phyloP scores from a whole-genome alignment of 2,329 filamentous ascomycete genomes.

The Colletotrichum filicis region DNA sequence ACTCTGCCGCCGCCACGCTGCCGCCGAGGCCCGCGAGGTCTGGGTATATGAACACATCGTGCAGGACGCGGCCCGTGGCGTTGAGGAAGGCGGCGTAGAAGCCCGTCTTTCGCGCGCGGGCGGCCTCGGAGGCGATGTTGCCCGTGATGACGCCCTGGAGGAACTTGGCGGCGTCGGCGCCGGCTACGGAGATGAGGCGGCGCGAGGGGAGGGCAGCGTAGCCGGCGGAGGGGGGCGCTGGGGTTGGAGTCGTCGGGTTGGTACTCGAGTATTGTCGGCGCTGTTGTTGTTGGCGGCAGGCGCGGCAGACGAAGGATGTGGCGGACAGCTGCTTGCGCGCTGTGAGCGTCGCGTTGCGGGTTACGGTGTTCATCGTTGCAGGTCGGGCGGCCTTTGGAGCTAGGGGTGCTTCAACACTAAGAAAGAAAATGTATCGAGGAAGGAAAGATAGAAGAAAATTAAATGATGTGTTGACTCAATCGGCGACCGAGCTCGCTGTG shows the following conservation, averaged over 20 bases:
- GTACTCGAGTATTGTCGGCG: constrained; percentile 41
- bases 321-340: constrained; percentile 24
- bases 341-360: constrained; percentile 14
- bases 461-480: not conserved
- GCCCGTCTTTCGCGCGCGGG: constrained; percentile 55
- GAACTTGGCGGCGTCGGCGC: constrained; percentile 83
- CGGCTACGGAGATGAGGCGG: constrained; percentile 81
- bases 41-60: constrained; percentile 92
- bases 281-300: constrained; percentile 42
- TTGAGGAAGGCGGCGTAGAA: constrained; percentile 90
- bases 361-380: constrained; percentile 14
- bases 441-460: no score
- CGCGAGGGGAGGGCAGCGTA: constrained; percentile 75
- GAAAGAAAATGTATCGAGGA: not conserved
- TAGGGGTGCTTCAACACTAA: no score
- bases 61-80: constrained; percentile 83
- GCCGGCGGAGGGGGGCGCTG: constrained; percentile 57
- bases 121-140: constrained; percentile 61
- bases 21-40: constrained; percentile 48
- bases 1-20: constrained; percentile 38
- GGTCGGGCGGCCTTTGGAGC: not conserved
- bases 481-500: constrained; percentile 3
- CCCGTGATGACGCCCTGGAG: constrained; percentile 89
- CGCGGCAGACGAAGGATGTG: constrained; percentile 41
- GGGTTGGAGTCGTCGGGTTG: constrained; percentile 42